Conservation (phyloP, 257 asterid species). For the Capsicum chinense region DNA sequence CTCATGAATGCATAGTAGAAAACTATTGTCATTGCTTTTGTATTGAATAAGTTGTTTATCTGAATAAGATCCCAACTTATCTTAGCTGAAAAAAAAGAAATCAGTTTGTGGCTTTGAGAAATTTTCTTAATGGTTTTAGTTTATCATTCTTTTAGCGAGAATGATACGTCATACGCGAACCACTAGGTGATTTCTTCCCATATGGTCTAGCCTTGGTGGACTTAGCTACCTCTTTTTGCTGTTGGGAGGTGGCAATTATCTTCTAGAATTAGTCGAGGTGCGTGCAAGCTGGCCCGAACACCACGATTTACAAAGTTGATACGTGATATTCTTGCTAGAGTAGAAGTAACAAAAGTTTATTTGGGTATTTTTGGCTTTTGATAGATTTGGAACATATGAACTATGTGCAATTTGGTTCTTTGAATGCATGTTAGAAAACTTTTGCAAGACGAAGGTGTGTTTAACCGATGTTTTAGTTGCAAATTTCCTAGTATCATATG, state of each 20-base stretch:
- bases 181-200: too few relatives aligned
- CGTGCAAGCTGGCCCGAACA: too few relatives aligned
- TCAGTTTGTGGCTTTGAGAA: background rate
- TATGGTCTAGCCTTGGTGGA: too few relatives aligned
- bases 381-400: background rate
- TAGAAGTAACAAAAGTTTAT: background rate
- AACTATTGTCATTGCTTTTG: conserved; percentile 11
- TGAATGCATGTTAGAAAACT: background rate
- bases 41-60: background rate
- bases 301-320: background rate
- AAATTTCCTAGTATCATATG: background rate
- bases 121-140: background rate
- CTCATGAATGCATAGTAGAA: conserved; percentile 20
- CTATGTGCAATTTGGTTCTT: background rate
- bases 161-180: too few relatives aligned
- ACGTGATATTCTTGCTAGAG: background rate
- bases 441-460: background rate
- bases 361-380: conserved; percentile 1
- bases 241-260: too few relatives aligned
- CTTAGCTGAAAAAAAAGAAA: background rate
- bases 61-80: background rate
- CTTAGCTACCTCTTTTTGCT: too few relatives aligned
- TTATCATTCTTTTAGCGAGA: background rate
- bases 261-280: too few relatives aligned
- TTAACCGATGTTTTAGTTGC: background rate